Conservation (phyloP, 2,329 filamentous ascomycete genomes). For the Beauveria caledonica region DNA sequence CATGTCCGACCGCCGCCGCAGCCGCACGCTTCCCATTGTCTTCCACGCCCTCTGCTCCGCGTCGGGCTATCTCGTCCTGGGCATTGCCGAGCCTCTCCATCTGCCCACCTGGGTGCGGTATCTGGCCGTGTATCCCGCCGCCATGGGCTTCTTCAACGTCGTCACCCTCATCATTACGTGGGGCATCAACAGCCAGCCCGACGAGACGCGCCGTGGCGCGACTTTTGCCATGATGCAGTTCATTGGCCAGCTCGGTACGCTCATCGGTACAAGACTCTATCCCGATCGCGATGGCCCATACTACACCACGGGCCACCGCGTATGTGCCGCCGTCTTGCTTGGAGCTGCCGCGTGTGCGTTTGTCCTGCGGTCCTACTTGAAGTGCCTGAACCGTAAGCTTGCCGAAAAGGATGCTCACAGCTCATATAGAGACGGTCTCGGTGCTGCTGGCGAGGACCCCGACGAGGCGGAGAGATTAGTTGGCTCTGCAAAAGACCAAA, state of each 20-base stretch:
- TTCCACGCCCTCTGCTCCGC: constrained; percentile 60
- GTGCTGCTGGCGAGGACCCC: background rate
- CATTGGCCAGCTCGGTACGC: constrained; percentile 71
- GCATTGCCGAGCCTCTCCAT: constrained; percentile 42
- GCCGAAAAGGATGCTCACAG: constrained; percentile 27
- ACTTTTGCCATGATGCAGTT: constrained; percentile 76
- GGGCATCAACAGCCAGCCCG: constrained; percentile 78
- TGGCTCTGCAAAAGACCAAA: constrained; percentile 20
- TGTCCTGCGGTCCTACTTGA: constrained; percentile 44
- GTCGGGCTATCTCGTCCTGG: constrained; percentile 51
- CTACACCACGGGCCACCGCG: constrained; percentile 54
- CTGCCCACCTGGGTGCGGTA: constrained; percentile 52
- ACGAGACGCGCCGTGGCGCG: constrained; percentile 59
- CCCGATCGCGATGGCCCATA: constrained; percentile 52
- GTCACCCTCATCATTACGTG: constrained; percentile 81
- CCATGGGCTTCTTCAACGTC: constrained; percentile 73
- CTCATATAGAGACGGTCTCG: background rate
- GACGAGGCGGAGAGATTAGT: constrained; percentile 35
- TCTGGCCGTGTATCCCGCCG: constrained; percentile 67
- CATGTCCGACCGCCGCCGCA: constrained; percentile 57
- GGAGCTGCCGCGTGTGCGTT: constrained; percentile 49
- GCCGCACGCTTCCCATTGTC: constrained; percentile 59
- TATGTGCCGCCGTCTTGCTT: constrained; percentile 56
- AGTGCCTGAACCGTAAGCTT: constrained; percentile 39
- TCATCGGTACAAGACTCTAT: constrained; percentile 60